Evolutionary conservation across 2,329 filamentous ascomycete genomes (phyloP), one percentile per base, ranked within the genome.

Genomic region (Colletotrichum sp.): DNA sequence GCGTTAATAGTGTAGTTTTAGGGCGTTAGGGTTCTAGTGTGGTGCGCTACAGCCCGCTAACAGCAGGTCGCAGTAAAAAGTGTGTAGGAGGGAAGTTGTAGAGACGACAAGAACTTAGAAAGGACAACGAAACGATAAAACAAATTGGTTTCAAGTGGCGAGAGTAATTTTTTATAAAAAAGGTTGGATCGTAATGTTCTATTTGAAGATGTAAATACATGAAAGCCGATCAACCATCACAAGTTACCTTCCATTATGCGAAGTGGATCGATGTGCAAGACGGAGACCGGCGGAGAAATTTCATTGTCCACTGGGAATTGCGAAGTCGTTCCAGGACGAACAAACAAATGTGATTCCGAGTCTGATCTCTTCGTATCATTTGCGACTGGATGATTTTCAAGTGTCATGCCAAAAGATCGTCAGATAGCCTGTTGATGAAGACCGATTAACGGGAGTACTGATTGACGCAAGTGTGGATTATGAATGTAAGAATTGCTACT

Each of bases 61-160:
- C n/a, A n/a, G n/a, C n/a, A n/a, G n/a, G n/a, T n/a, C n/a, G n/a
- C n/a, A n/a, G n/a, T n/a, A n/a, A n/a, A n/a, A n/a, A n/a, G n/a
- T n/a, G n/a, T n/a, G n/a, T n/a, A n/a, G n/a, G n/a, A n/a, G n/a
- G n/a, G n/a, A n/a, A n/a, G n/a, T n/a, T n/a, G n/a, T 7, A 13
- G n/a, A 10, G 43, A 48, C n/a, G 43, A 48, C 6, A 7, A n/a
- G 18, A 48, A 48, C n/a, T 21, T 13, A 1, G 6, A 48, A 48
- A 21, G 10, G 1, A 21, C 43, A 13, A 21, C n/a, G 6, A 0
- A 21, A 21, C 43, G 1, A 21, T 5, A 48, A 12, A 13, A 21
- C 0, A 48, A 48, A 21, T 1, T 21, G 1, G 10, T 21, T 21
- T 3, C 10, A 21, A 3, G 3, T 21, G 3, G 10, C 1, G 0